Evolutionary conservation across 202 grass and related monocot species (phyloP), one percentile per base, ranked within the genome.

Genomic region (Bolboschoenoplectus hybrid): DNA sequence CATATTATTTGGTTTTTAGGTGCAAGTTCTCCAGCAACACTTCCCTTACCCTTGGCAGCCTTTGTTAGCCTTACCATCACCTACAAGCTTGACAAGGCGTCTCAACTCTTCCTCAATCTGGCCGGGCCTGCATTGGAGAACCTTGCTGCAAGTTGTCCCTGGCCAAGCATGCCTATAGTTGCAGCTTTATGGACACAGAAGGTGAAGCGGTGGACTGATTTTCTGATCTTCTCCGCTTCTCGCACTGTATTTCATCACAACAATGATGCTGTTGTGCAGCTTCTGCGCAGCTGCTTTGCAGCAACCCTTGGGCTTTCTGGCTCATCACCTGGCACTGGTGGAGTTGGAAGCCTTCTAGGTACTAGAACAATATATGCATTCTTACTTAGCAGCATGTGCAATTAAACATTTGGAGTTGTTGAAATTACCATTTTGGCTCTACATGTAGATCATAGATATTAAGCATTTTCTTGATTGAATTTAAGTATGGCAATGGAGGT

Each of bases 81-180:
- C 45, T 98, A 98, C 83, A 98, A 98, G 84, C 95, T 98, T 82
- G 95, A 98, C 80, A 95, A 95, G 75, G 93, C 95, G 39, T 98
- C 95, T 4, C 93, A 98, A 80, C 79, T 91, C 84, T 98, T 98
- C 84, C 95, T 98, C 82, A 95, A 98, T 87, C 91, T 98, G 44
- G 95, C 93, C 53, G 95, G 95, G 85, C 95, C 95, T 61, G 91
- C 95, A 79, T 75, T 98, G 67, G 95, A 98, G 90, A 98, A 89
- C 84, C 95, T 98, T 50, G 93, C 95, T 13, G 95, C 91, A 74
- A 98, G 95, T 85, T 98, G 95, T 86, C 95, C 95, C 13, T 98
- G 95, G 95, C 95, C 95, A 81, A 98, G 95, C 86, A 98, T 98
- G 95, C 87, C 95, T 4, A 98, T 98, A 60, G 95, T 98, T 16